Base-by-base conservation (phyloP, 2,329 filamentous ascomycete species). In the Orbilia oligospora region DNA sequence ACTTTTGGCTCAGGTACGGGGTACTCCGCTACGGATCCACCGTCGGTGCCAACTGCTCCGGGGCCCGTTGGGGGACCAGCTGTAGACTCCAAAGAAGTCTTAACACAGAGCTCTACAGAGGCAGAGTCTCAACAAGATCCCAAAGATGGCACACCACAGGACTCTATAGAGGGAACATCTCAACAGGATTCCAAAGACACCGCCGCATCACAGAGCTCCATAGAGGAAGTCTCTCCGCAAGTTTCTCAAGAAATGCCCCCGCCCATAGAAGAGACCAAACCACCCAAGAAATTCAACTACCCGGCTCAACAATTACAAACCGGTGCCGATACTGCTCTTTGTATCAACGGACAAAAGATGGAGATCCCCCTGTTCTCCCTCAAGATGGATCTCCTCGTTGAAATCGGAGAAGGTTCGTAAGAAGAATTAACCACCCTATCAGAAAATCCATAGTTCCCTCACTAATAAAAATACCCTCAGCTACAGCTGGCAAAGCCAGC, bases 241-340 rank as follows among this genome's bases (percentile, higher is more conserved):
- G 14, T 3, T n/a, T 12, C 41, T 46, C n/a, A 8, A n/a, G 36
- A 38, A 10, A 10, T 5, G 12, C 12, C 38, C 38, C 38, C 38
- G 14, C 8, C 14, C 38, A 3, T 8, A 14, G 22, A 20, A 14
- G 18, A 22, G 8, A 8, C 6, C 14, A 14, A 58, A 22, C 16
- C n/a, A 38, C 16, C 22, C 48, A 38, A 38, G 14, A 58, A 20
- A 38, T 6, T 1, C 8, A 38, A 38, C 0, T 14, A 5, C 3
- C 53, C 53, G 5, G 16, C 56, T 6, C 56, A 61, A 36, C 8
- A 5, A 12, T 16, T 44, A 8, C 24, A 61, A 41, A 61, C 33
- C 10, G 68, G 56, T 5, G 44, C 36, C 14, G 68, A 71, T n/a
- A 30, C 22, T 12, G 68, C 56, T 4, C 44, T 71, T 6, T 71